Evolutionary conservation across 371 early-diverging fungal species (phyloP), one percentile per base, ranked within the genome.

Genomic region (Choanephora cucurbitarum): DNA sequence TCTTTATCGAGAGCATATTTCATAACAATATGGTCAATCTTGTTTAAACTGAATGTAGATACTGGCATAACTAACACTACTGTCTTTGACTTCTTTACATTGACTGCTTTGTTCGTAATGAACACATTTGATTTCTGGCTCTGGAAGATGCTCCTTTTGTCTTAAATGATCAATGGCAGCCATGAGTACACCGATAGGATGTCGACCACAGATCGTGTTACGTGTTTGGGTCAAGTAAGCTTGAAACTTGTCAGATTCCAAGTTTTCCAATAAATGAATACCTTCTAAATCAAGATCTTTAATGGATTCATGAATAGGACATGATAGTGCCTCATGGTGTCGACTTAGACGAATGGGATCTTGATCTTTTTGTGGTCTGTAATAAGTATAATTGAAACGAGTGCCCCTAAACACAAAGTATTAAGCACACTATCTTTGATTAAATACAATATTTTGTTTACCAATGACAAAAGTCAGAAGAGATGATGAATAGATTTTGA

Each of bases 381-480:
- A 86, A 54, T 77, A 76, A 1, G 83, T 86, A 74, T 90, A 93
- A 32, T 65, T 57, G 64, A 89, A 88, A 2, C 89, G 85, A 22
- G 67, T 64, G 0, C 89, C 90, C 88, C 79, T 78, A 58, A 4
- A 52, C 17, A 31, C 46, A 1, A 49, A 18, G 5, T 13, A 13
- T 42, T 19, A 22, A 1, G 41, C 40, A 13, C 4, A 23, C 14
- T 47, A 1, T 55, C 3, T 15, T 31, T 45, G 0, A 17, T 31
- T 19, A 34, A 6, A 0, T n/a, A 5, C 58, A n/a, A n/a, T n/a
- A n/a, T n/a, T n/a, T n/a, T n/a, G n/a, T n/a, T 59, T 77, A 92
- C 90, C 95, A 97, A 62, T 98, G 98, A 71, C 98, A 96, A 65
- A 98, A 98, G 65, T 98, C 98, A 2, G 91, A 90, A 11, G 97